A percentile compares a stretch with the other conserved stretches of the same genome.
Conservation (phyloP, 148 eudicot genomes). For the Camellia japonica region DNA sequence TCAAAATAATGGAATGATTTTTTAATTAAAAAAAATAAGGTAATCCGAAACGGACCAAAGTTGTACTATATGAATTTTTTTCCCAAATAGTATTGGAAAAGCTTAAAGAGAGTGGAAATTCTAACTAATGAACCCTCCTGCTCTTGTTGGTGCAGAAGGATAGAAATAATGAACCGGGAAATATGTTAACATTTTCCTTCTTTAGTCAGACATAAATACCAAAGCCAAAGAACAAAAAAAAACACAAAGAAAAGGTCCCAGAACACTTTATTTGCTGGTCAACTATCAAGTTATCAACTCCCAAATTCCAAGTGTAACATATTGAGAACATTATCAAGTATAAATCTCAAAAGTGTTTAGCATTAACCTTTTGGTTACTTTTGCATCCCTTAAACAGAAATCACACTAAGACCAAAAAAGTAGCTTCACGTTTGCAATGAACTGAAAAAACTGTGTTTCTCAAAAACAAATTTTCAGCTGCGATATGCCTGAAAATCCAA, state of each 20-base stretch:
- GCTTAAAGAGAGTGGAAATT: not conserved
- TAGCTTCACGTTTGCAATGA: not conserved
- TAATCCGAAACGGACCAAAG: not conserved
- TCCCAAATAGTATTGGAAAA: not conserved
- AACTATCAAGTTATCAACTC: not conserved
- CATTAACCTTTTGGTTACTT: too few relatives aligned
- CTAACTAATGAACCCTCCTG: not conserved
- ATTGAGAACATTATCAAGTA: too few relatives aligned
- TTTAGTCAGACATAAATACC: not conserved
- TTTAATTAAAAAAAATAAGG: too few relatives aligned
- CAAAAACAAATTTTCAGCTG: not conserved
- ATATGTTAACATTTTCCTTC: too few relatives aligned
- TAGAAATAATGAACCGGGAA: not conserved
- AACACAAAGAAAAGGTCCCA: not conserved
- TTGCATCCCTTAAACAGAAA: not conserved
- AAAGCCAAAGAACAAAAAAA: not conserved
- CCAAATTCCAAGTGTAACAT: not conserved
- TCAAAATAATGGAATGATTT: too few relatives aligned
- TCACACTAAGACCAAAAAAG: not conserved
- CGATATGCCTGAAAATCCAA: not conserved
- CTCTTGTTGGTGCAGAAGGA: not conserved
- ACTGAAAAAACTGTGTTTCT: not conserved
- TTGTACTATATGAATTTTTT: not conserved
- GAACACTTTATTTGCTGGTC: not conserved
- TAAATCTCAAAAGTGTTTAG: too few relatives aligned